A percentile compares a stretch with the other conserved stretches of the same genome.
Evolutionary conservation across 495 filamentous ascomycete species (phyloP).

Genomic region (Aspergillus ellipticus): DNA sequence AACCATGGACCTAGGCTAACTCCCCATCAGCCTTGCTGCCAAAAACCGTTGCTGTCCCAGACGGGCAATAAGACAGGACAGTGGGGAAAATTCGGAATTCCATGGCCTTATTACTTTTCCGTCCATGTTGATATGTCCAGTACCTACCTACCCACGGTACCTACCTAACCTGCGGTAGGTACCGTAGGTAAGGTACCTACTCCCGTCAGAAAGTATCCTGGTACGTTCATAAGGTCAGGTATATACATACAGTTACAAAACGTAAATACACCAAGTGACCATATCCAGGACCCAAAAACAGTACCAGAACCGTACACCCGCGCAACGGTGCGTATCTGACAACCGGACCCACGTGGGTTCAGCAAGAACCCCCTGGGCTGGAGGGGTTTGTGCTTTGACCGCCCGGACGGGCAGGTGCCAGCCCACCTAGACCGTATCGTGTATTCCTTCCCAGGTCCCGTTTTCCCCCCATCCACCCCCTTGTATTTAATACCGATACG

Average conservation of each 20-base stretch:
- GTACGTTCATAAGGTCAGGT: not conserved
- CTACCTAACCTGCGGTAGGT: not conserved
- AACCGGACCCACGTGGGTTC: conserved; percentile 13
- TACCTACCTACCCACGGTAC: too few species aligned
- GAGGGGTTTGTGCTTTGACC: conserved; percentile 20
- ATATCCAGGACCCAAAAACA: not conserved
- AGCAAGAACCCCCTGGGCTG: conserved; percentile 13
- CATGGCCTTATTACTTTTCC: too few species aligned
- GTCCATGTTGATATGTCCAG: too few species aligned
- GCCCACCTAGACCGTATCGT: not conserved
- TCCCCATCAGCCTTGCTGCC: not conserved
- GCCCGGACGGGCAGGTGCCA: too few species aligned
- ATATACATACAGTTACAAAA: not conserved
- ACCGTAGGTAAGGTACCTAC: not conserved
- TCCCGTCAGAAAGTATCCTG: not conserved
- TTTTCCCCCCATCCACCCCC: too few species aligned
- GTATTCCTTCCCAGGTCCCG: not conserved
- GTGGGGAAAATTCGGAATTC: too few species aligned
- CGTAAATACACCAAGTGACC: not conserved
- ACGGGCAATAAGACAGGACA: too few species aligned
- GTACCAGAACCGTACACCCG: conserved; percentile 7
- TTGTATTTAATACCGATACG: too few species aligned
- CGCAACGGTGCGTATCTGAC: conserved; percentile 22
- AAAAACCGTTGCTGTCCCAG: not conserved
- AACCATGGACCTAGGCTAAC: too few species aligned